Evolutionary conservation across 73 alveolate species (phyloP), one percentile per base, ranked within the genome.

Genomic region (Chromera velia): DNA sequence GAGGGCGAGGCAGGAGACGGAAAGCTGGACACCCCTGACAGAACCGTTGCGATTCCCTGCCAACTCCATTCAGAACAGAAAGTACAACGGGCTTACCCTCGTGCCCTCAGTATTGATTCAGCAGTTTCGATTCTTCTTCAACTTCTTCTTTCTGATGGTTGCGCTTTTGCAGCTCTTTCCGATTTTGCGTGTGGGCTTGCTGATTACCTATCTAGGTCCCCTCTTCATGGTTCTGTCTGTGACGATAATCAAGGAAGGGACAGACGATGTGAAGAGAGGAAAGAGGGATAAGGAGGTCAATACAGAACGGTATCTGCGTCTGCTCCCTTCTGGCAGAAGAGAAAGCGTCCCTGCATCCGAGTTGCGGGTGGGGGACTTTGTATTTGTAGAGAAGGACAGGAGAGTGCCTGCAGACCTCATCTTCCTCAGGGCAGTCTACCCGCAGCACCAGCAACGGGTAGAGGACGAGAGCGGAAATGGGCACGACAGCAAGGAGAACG

Each of bases 391-490:
- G 65, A 80, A 86, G 47, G 81, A 88, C 81, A 93, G 92, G 77
- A 74, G 98, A 73, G 86, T 94, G 27, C 98, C 98, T 0, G 97
- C 97, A 45, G 98, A 94, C 84, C 71, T 94, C 88, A 28, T 94
- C 6, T 84, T 94, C 46, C 82, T 94, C 9, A 83, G 85, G 86
- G 88, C 98, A 24, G 77, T 86, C 63, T n/a, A n/a, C n/a, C n/a
- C n/a, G n/a, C n/a, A n/a, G n/a, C n/a, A n/a, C n/a, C n/a, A n/a
- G 95, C 90, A 68, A 86, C 88, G 77, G 55, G 74, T 29, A 73
- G 69, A 67, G 81, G 0, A 83, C 67, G 1, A 9, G n/a, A 49
- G 26, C 26, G 69, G 45, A 28, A 28, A 29, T 1, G 22, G 45
- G 78, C 9, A n/a, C n/a, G n/a, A n/a, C n/a, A n/a, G n/a, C n/a